These are phyloP conservation scores for Pseudoneurospora amorphoporcata DNA, from an alignment of 495 filamentous ascomycete genomes.

Conservation along the genomic window DNA sequence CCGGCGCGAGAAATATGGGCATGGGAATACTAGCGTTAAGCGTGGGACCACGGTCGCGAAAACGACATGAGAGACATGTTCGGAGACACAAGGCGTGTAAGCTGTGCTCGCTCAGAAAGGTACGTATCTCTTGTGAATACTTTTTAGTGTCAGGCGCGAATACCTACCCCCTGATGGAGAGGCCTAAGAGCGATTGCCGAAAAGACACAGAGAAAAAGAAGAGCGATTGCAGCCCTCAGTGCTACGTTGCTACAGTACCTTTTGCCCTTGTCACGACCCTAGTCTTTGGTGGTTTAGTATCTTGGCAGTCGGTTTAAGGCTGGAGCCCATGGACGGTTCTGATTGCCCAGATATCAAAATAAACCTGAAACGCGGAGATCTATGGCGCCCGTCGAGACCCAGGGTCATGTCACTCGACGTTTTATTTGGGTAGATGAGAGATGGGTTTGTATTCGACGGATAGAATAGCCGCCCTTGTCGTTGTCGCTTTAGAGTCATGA, in stretches of 20 bases:
- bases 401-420: conserved; percentile 9
- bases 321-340: conserved; percentile 14
- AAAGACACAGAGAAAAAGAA: not conserved
- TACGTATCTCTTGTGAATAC: not conserved
- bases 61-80: conserved; percentile 1
- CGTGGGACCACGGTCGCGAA: conserved; percentile 11
- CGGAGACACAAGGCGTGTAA: conserved; percentile 3
- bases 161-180: not conserved
- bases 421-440: conserved; percentile 3
- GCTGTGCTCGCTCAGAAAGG: not conserved
- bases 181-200: not conserved
- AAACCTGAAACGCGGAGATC: conserved; percentile 36
- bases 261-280: conserved; percentile 1
- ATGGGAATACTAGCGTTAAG: conserved; percentile 8
- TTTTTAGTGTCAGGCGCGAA: not conserved
- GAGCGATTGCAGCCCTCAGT: not conserved
- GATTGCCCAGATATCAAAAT: conserved; percentile 19
- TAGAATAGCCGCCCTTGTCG: not conserved
- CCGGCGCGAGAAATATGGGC: conserved; percentile 12
- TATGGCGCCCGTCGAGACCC: conserved; percentile 11
- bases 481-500: conserved; percentile 4
- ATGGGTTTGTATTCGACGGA: conserved; percentile 6
- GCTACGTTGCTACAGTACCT: conserved; percentile 10
- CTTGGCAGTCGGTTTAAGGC: conserved; percentile 5
- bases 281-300: not conserved